phyloP scores from a whole-genome alignment of 2,329 filamentous ascomycete species.

The Chrysosphaeria jannelii region DNA sequence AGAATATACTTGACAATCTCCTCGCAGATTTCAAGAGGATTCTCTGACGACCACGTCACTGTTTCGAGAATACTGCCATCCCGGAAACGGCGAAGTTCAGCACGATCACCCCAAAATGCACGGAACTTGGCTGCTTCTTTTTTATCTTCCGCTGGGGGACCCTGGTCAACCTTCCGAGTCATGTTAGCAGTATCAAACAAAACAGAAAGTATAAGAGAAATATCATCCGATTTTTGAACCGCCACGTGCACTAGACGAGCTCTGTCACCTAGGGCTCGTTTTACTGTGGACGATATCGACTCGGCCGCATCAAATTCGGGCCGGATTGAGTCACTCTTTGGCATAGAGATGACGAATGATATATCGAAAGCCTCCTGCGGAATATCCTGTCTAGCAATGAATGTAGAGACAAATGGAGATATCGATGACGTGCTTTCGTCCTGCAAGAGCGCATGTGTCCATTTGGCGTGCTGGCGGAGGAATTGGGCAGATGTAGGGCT shows the following conservation, averaged over 20 bases:
- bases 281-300: slow-evolving; percentile 33
- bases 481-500: slow-evolving; percentile 49
- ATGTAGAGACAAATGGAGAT: slow-evolving; percentile 66
- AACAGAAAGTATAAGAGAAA: slow-evolving; percentile 29
- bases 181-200: slow-evolving; percentile 44
- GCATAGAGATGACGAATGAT: slow-evolving; percentile 9
- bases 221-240: not conserved
- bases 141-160: slow-evolving; percentile 62
- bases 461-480: slow-evolving; percentile 43
- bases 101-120: slow-evolving; percentile 80
- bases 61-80: slow-evolving; percentile 86
- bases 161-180: slow-evolving; percentile 55
- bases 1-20: slow-evolving; percentile 54
- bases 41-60: slow-evolving; percentile 47
- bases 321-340: slow-evolving; percentile 1
- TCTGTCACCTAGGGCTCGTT: slow-evolving; percentile 45
- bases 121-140: slow-evolving; percentile 56
- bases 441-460: slow-evolving; percentile 45
- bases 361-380: slow-evolving; percentile 25
- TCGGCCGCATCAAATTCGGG: slow-evolving; percentile 14
- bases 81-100: slow-evolving; percentile 79
- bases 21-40: slow-evolving; percentile 35
- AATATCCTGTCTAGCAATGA: slow-evolving; percentile 33
- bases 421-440: slow-evolving; percentile 38
- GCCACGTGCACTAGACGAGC: slow-evolving; percentile 32